These are phyloP conservation scores for Aureobasidium zeae DNA, from an alignment of 2,329 filamentous ascomycete species.

Conservation along the genomic window DNA sequence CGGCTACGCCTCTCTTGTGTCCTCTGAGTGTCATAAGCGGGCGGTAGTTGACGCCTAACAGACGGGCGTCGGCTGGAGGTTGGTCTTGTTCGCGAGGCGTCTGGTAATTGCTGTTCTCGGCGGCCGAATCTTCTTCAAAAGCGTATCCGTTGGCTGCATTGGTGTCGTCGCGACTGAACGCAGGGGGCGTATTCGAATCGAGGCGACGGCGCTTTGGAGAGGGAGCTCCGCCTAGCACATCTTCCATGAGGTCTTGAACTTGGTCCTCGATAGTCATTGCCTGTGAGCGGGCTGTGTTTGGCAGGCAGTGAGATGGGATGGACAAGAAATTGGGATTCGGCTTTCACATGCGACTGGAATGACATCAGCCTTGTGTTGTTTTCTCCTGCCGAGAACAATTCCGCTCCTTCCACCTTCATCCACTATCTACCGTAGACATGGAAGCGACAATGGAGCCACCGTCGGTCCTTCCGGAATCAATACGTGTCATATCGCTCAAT, in stretches of 20 bases:
- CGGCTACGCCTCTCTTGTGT: slow-evolving; percentile 69
- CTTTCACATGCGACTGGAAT: slow-evolving; percentile 16
- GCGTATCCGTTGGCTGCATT: slow-evolving; percentile 16
- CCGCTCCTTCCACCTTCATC: neutral
- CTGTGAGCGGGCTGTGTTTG: neutral
- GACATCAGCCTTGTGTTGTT: neutral
- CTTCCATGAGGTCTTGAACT: slow-evolving; percentile 8
- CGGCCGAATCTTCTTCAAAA: slow-evolving; percentile 16
- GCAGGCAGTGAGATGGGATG: neutral
- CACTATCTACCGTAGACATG: slow-evolving; percentile 5
- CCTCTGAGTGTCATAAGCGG: slow-evolving; percentile 63
- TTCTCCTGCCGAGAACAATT: neutral
- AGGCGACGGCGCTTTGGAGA: slow-evolving; percentile 17
- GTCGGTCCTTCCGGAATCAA: slow-evolving; percentile 37
- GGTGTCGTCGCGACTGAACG: neutral
- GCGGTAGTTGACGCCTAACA: slow-evolving; percentile 51
- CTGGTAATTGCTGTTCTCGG: neutral
- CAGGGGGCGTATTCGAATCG: slow-evolving; percentile 7
- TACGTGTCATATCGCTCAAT: slow-evolving; percentile 82
- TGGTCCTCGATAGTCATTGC: slow-evolving; percentile 17
- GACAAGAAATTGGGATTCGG: neutral
- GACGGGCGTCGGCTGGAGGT: neutral
- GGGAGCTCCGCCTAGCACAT: neutral
- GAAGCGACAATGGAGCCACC: neutral
- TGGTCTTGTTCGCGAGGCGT: slow-evolving; percentile 1